These are phyloP conservation scores for Solanum sitiens DNA, from an alignment of 257 asterid genomes.

Conservation along the genomic window DNA sequence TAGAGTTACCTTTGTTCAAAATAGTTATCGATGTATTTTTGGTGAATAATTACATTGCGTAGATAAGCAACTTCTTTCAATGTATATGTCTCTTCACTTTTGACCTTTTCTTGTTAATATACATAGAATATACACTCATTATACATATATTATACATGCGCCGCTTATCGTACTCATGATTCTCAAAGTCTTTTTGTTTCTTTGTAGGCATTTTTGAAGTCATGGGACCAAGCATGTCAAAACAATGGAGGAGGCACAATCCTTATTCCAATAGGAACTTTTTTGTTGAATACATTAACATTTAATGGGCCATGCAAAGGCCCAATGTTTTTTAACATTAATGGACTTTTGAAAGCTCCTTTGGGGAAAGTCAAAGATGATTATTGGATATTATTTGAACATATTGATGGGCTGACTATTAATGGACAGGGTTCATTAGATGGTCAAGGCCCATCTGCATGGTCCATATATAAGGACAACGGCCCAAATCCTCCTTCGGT, in stretches of 20 bases:
- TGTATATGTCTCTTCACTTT: neutral
- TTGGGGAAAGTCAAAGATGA: neutral
- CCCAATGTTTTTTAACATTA: neutral
- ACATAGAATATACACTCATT: neutral
- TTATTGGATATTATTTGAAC: neutral
- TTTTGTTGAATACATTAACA: neutral
- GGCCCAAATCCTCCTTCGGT: neutral
- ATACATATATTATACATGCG: neutral
- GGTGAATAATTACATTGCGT: neutral
- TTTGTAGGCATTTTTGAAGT: constrained; percentile 1
- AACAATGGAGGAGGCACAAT: neutral
- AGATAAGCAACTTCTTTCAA: neutral
- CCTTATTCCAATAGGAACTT: neutral
- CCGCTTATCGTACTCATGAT: neutral
- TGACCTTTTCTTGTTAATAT: neutral
- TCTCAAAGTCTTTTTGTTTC: neutral
- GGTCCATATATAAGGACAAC: neutral
- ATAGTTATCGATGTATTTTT: neutral
- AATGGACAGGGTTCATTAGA: constrained; percentile 4
- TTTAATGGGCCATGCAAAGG: constrained; percentile 8
- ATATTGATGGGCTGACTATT: neutral
- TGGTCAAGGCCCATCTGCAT: constrained; percentile 8
- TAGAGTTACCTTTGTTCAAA: neutral
- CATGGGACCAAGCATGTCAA: constrained; percentile 6
- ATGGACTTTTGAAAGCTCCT: neutral